Conservation (phyloP, 2,329 filamentous ascomycete species). For the Aureobasidium sp. region DNA sequence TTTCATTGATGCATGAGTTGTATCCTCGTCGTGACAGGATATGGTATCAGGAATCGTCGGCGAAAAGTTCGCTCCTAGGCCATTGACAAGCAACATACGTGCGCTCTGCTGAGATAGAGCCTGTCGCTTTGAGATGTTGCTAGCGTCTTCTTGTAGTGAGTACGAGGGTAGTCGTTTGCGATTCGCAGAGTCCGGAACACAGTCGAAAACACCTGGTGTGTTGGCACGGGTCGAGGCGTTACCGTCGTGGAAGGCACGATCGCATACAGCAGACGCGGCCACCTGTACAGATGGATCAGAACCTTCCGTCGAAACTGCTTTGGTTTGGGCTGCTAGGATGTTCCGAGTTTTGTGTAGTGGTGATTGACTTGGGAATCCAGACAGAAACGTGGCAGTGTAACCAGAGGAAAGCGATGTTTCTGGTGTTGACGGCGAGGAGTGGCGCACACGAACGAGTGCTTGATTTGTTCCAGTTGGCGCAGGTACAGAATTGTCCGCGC, state of each 20-base stretch:
- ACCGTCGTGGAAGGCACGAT: not conserved
- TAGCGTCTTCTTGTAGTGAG: not conserved
- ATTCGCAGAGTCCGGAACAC: not conserved
- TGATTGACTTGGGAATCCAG: not conserved
- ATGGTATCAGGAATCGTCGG: not conserved
- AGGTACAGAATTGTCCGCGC: not conserved
- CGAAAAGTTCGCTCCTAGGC: not conserved
- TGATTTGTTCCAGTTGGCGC: not conserved
- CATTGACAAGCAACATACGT: not conserved
- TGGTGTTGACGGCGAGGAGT: not conserved
- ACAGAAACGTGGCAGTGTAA: not conserved
- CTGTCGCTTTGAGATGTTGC: not conserved
- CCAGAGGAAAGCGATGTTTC: not conserved
- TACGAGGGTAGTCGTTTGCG: not conserved
- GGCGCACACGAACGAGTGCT: not conserved
- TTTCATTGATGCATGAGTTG: too few species aligned
- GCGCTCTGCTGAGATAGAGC: not conserved
- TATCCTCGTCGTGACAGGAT: not conserved
- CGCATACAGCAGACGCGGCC: not conserved
- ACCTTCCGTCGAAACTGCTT: not conserved
- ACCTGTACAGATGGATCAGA: not conserved
- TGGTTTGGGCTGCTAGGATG: too few species aligned
- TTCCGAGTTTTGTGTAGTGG: not conserved
- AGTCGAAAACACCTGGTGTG: not conserved
- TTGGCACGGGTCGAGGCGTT: not conserved